phyloP scores from a whole-genome alignment of 306 rosid species.

The Dalbergia cochinchinensis region DNA sequence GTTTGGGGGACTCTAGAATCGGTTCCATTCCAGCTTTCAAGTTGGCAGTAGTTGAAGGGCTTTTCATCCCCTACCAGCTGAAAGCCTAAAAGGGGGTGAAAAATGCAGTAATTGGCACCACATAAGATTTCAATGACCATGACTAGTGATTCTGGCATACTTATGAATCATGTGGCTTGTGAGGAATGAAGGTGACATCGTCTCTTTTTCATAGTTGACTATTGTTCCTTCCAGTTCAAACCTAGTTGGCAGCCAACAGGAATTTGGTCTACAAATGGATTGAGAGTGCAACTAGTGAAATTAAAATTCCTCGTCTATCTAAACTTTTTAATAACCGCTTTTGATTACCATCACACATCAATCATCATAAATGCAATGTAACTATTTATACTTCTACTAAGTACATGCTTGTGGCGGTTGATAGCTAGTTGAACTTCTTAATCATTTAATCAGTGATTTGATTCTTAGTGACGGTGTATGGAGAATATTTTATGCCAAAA shows the following conservation, averaged over 20 bases:
- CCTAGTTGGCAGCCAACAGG: conserved; percentile 37
- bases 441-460: too few species aligned
- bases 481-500: too few species aligned
- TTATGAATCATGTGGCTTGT: conserved; percentile 4
- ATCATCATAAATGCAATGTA: neutral
- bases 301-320: neutral
- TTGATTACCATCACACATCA: neutral
- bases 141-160: neutral
- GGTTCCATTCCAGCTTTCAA: conserved; percentile 25
- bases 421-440: too few species aligned
- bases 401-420: too few species aligned
- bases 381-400: neutral
- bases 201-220: conserved; percentile 28
- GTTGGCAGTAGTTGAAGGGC: conserved; percentile 38
- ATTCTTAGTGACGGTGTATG: too few species aligned
- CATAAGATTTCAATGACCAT: conserved; percentile 34
- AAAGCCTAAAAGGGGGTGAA: conserved; percentile 6
- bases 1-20: neutral
- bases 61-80: neutral
- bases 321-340: neutral
- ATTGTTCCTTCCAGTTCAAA: conserved; percentile 34
- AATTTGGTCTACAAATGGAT: neutral
- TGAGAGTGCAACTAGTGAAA: neutral
- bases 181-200: conserved; percentile 13
- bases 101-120: conserved; percentile 29